A percentile compares a stretch with the other conserved stretches of the same genome.
phyloP scores from a whole-genome alignment of 129 eudicot genomes.

The Cynara cardunculus region DNA sequence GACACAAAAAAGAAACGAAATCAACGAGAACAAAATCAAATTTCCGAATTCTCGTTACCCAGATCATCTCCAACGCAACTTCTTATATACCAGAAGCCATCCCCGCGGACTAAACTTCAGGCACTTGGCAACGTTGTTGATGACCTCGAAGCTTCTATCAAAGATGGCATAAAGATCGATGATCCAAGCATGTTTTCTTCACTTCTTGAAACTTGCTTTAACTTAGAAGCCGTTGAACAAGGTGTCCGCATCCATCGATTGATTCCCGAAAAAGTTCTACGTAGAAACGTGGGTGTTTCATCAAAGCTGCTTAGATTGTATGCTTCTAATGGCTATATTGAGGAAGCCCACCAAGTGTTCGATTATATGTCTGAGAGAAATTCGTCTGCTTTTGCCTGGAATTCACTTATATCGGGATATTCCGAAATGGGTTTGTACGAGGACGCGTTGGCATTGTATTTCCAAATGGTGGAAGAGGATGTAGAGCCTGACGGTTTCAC shows the following conservation, averaged over 20 bases:
- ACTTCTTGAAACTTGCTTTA: conserved; percentile 73
- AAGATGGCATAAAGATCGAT: conserved; percentile 51
- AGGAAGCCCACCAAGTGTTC: conserved; percentile 86
- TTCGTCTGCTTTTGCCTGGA: conserved; percentile 29
- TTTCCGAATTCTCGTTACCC: conserved; percentile 11
- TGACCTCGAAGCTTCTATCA: conserved; percentile 53
- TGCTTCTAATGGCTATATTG: conserved; percentile 52
- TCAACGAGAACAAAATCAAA: conserved; percentile 24
- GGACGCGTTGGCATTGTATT: conserved; percentile 87
- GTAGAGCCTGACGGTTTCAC: conserved; percentile 74
- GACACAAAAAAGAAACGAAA: conserved; percentile 17
- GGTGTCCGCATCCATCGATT: conserved; percentile 52
- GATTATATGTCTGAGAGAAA: conserved; percentile 63
- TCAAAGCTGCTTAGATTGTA: conserved; percentile 78
- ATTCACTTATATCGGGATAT: conserved; percentile 55
- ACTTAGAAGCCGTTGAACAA: conserved; percentile 45
- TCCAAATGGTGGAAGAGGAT: conserved; percentile 89
- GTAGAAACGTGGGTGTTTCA: conserved; percentile 58
- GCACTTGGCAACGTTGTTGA: conserved; percentile 59
- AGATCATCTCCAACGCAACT: conserved; percentile 52
- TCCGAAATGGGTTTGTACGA: conserved; percentile 56
- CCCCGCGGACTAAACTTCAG: conserved; percentile 41
- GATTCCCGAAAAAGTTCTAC: conserved; percentile 55
- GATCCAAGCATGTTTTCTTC: conserved; percentile 61
- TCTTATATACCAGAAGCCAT: conserved; percentile 25